Base-by-base conservation (phyloP, 306 rosid species). In the Dicorynia guianensis region DNA sequence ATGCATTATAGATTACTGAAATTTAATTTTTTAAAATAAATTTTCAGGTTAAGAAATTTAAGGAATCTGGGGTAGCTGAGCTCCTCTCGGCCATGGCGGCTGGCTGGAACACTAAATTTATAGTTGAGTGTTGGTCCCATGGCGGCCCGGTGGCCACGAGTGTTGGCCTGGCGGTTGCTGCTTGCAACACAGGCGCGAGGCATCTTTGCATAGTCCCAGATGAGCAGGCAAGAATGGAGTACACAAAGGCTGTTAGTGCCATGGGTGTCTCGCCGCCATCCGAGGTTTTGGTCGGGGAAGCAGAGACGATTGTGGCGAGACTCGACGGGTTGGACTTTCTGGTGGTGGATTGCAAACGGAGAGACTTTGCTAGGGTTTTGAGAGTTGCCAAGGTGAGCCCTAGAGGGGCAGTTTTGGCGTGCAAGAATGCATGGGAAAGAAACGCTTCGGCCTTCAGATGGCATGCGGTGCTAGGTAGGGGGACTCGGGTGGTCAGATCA, bases 71-170 rank as follows among this genome's bases (percentile, higher is more conserved):
- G 0, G 92, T 93, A 9, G 85, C 93, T 1, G 98, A 93, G 84
- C 86, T 93, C 3, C 96, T 93, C 18, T 83, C 98, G 0, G 90
- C 93, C 71, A 87, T 91, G 92, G 98, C 98, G 0, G 98, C 96
- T 2, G 98, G 97, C 1, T 93, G 96, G 96, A 81, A 93, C 77
- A 86, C 91, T 0, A 89, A 84, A 66, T 81, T 93, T 18, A 91
- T 93, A 34, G 96, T 89, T 0, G 96, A 93, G 36, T 74, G 83
- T 1, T 93, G 93, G 89, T 77, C 80, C n/a, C 55, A 34, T 2
- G 91, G 90, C 0, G 82, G 86, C 14, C 84, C 92, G 0, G 66
- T 88, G 1, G 87, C 85, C 1, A 79, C 96, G 3, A 93, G 98
- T 81, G 60, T 91, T 0, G 98, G 98, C 7, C 87, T 93, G 1